A percentile compares a stretch with the other conserved stretches of the same genome.
phyloP scores from a whole-genome alignment of 352 stramenopile genomes.

The Phytophthora syringae region DNA sequence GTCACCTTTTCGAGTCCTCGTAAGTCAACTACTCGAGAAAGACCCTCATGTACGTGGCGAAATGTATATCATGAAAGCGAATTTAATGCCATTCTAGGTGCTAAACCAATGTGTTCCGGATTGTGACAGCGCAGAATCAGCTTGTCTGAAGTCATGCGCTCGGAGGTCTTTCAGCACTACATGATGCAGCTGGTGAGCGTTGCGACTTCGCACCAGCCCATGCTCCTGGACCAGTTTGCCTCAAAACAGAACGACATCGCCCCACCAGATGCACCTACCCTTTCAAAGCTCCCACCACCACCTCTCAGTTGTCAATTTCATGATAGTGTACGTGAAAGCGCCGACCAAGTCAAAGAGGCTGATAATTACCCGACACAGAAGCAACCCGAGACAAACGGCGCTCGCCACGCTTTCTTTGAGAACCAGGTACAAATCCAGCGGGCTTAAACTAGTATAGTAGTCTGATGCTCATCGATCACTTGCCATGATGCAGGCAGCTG shows the following conservation, averaged over 20 bases:
- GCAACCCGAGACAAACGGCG: conserved; percentile 11
- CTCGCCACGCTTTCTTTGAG: conserved; percentile 66
- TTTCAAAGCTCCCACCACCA: conserved; percentile 1
- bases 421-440: conserved; percentile 39
- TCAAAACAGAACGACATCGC: background rate
- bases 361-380: background rate
- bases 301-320: background rate
- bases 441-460: background rate
- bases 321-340: background rate
- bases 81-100: background rate
- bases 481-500: conserved; percentile 52
- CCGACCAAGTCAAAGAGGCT: background rate
- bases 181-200: conserved; percentile 42
- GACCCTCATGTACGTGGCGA: conserved; percentile 33
- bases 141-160: conserved; percentile 30
- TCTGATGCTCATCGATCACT: background rate
- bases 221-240: conserved; percentile 35
- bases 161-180: conserved; percentile 34
- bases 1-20: conserved; percentile 34
- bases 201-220: conserved; percentile 35
- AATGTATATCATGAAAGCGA: background rate
- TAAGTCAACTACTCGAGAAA: conserved; percentile 51
- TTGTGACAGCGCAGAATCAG: conserved; percentile 30
- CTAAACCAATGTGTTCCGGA: conserved; percentile 1
- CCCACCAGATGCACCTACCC: background rate